Evolutionary conservation across 495 filamentous ascomycete species (phyloP).

Genomic region (Annulohypoxylon moriforme): DNA sequence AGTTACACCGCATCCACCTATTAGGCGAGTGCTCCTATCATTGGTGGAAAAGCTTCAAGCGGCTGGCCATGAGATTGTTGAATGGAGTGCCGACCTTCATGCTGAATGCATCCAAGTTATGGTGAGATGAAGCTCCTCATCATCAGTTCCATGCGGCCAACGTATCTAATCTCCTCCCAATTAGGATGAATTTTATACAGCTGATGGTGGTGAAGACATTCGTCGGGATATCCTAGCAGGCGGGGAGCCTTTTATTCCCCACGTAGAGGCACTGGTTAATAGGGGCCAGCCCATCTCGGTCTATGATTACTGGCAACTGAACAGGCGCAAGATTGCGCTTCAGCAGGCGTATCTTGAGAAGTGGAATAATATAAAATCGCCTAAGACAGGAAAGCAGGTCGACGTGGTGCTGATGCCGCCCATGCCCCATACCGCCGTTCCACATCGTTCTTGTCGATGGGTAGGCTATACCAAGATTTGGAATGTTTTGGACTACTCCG

Average conservation of each 20-base stretch:
- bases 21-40: slow-evolving; percentile 74
- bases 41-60: slow-evolving; percentile 69
- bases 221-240: slow-evolving; percentile 59
- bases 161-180: not conserved
- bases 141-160: not conserved
- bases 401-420: slow-evolving; percentile 50
- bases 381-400: slow-evolving; percentile 30
- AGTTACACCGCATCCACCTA: slow-evolving; percentile 80
- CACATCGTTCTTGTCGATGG: slow-evolving; percentile 45
- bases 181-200: slow-evolving; percentile 63
- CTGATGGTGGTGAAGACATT: slow-evolving; percentile 67
- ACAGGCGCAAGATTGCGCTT: slow-evolving; percentile 43
- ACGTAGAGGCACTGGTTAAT: slow-evolving; percentile 51
- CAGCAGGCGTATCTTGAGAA: slow-evolving; percentile 44
- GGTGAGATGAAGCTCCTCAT: slow-evolving; percentile 40
- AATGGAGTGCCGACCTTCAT: slow-evolving; percentile 74
- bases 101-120: slow-evolving; percentile 67
- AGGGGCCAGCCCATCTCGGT: slow-evolving; percentile 67
- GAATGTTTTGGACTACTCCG: slow-evolving; percentile 75
- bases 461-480: slow-evolving; percentile 51
- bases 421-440: slow-evolving; percentile 50
- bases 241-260: slow-evolving; percentile 65
- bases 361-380: slow-evolving; percentile 38
- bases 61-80: slow-evolving; percentile 75
- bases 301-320: slow-evolving; percentile 69